These are phyloP conservation scores for Penstemon barbatus DNA, from an alignment of 257 asterid genomes.

Conservation along the genomic window DNA sequence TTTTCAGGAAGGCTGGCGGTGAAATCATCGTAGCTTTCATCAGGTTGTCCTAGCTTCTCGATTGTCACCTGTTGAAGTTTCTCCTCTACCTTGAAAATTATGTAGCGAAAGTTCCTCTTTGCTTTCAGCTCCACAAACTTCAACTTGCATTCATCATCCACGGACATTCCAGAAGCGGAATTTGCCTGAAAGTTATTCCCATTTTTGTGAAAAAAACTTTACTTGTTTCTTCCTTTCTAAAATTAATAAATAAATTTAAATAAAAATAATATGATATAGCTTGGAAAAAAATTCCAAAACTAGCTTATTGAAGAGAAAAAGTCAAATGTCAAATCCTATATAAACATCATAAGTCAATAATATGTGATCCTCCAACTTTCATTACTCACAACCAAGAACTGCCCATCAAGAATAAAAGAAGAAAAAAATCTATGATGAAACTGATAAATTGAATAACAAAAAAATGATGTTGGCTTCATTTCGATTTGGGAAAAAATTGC, in stretches of 20 bases:
- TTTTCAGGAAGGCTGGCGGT: conserved; percentile 34
- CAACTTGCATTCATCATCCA: conserved; percentile 38
- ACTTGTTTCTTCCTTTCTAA: too few species aligned
- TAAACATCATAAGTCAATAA: too few species aligned
- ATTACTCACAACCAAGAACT: too few species aligned
- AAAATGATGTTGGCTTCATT: background rate
- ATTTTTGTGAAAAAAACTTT: background rate
- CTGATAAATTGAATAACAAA: background rate
- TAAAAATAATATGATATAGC: background rate
- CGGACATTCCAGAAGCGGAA: conserved; percentile 39
- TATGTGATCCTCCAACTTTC: too few species aligned
- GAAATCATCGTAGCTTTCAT: conserved; percentile 33
- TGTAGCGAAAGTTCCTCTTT: conserved; percentile 38
- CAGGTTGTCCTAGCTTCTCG: conserved; percentile 36
- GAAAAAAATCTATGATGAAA: too few species aligned
- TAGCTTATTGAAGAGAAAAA: too few species aligned
- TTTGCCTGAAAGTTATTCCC: conserved; percentile 34
- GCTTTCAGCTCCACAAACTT: conserved; percentile 44
- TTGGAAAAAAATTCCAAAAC: too few species aligned
- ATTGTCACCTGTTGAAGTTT: conserved; percentile 31
- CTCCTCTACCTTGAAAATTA: conserved; percentile 40
- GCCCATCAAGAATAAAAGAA: too few species aligned
- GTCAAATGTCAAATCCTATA: too few species aligned
- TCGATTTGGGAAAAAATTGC: background rate
- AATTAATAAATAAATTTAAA: background rate